Evolutionary conservation across 768 basidiomycete species (phyloP), one percentile per base, ranked within the genome.

Genomic region (Pluteus cervinus): DNA sequence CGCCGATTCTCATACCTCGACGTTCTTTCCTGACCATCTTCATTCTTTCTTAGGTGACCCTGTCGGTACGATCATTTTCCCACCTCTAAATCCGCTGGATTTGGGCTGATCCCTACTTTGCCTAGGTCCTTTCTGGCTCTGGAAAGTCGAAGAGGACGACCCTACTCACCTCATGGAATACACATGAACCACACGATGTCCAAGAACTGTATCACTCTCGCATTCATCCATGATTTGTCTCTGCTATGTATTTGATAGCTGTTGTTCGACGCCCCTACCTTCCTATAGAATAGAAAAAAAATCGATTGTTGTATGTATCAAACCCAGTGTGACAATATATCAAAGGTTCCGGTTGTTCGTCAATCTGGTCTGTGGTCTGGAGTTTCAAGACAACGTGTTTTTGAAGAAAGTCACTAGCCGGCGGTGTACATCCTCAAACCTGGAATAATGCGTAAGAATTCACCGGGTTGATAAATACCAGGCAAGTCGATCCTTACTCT

Each of bases 41-140:
- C n/a, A n/a, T 45, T 22, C 37, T 22, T n/a, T 15, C 16, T 12
- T 36, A 76, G 77, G 69, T 24, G 83, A 86, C 52, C 81, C 81
- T 18, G 75, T 71, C 35, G 82, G 81, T 83, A 53, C 45, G 73
- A 43, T 10, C 15, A n/a, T n/a, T n/a, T n/a, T n/a, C n/a, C n/a
- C n/a, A 12, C 8, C 7, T 21, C 7, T 7, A 16, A 14, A 15
- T 31, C 10, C 14, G 14, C n/a, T 37, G n/a, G 26, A 7, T 10
- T 21, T 23, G 14, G n/a, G 15, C n/a, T 33, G 4, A 22, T 6
- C 17, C 10, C 22, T 9, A 12, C 15, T 29, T 29, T 14, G n/a
- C 8, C 8, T 45, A 82, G 81, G 81, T 29, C 81, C 82, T 2
- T 84, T 82, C 51, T 84, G 80, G 81, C 63, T 84, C 46, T 81